Conservation (phyloP, 495 filamentous ascomycete genomes). For the Penicillium manginii region DNA sequence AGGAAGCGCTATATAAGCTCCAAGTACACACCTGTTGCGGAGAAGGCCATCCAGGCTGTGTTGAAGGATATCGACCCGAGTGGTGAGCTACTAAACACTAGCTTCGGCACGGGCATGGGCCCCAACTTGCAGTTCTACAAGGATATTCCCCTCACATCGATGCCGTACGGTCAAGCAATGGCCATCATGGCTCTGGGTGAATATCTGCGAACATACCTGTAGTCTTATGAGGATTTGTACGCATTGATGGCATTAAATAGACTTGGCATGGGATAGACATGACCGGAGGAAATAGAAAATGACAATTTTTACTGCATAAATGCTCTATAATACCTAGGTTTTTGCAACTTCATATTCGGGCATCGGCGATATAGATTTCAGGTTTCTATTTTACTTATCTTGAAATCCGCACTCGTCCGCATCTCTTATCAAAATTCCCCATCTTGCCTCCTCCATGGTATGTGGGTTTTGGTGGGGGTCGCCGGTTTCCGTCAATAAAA, state of each 20-base stretch:
- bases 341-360: neutral
- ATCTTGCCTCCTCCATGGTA: neutral
- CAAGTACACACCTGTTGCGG: constrained; percentile 52
- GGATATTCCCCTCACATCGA: constrained; percentile 67
- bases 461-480: neutral
- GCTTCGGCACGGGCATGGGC: constrained; percentile 77
- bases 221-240: constrained; percentile 9
- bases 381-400: neutral
- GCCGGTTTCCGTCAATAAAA: neutral
- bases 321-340: too few species aligned
- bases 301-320: too few species aligned
- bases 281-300: neutral
- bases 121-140: constrained; percentile 68
- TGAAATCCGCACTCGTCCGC: constrained; percentile 2
- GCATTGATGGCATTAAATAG: neutral
- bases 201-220: constrained; percentile 58
- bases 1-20: constrained; percentile 66
- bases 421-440: constrained; percentile 1
- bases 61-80: constrained; percentile 59
- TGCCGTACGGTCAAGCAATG: constrained; percentile 82
- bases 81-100: constrained; percentile 69
- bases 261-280: constrained; percentile 10
- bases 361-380: neutral
- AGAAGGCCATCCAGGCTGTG: constrained; percentile 64
- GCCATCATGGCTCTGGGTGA: constrained; percentile 73